Conservation (phyloP, 177 flowering plant genomes). For the Telopea speciosissima region DNA sequence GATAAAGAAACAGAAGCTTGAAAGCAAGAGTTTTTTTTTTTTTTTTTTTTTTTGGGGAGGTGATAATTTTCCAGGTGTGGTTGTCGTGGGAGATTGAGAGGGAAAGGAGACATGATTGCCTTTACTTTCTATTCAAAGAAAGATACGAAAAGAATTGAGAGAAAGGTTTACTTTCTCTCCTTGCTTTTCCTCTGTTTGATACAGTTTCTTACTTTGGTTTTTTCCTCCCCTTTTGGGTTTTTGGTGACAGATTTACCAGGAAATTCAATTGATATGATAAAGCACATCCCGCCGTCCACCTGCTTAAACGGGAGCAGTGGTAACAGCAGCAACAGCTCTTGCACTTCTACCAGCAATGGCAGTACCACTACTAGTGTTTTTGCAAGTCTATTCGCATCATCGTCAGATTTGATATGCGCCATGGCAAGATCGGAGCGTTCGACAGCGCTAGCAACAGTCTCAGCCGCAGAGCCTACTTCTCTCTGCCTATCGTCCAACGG, state of each 20-base stretch:
- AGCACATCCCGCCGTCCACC: slow-evolving; percentile 20
- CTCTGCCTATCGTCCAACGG: slow-evolving; percentile 52
- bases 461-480: slow-evolving; percentile 46
- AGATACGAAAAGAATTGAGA: background rate
- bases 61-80: background rate
- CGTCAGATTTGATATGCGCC: slow-evolving; percentile 32
- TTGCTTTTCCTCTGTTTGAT: background rate
- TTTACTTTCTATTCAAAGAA: slow-evolving; percentile 7
- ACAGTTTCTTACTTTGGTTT: too few species aligned
- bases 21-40: slow-evolving; percentile 1
- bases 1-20: slow-evolving; percentile 4
- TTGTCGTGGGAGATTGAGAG: background rate
- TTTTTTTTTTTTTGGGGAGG: background rate
- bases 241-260: slow-evolving; percentile 43
- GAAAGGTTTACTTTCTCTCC: background rate
- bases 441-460: slow-evolving; percentile 33
- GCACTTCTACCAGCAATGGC: slow-evolving; percentile 18
- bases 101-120: slow-evolving; percentile 33
- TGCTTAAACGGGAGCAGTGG: slow-evolving; percentile 17
- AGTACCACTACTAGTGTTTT: slow-evolving; percentile 36
- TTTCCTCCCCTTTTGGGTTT: background rate
- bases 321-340: slow-evolving; percentile 9
- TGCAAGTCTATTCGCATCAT: slow-evolving; percentile 48
- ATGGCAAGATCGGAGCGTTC: slow-evolving; percentile 26
- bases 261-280: slow-evolving; percentile 21